These are phyloP conservation scores for Phaffia rhodozyma DNA, from an alignment of 1,284 basidiomycete genomes.

Conservation along the genomic window DNA sequence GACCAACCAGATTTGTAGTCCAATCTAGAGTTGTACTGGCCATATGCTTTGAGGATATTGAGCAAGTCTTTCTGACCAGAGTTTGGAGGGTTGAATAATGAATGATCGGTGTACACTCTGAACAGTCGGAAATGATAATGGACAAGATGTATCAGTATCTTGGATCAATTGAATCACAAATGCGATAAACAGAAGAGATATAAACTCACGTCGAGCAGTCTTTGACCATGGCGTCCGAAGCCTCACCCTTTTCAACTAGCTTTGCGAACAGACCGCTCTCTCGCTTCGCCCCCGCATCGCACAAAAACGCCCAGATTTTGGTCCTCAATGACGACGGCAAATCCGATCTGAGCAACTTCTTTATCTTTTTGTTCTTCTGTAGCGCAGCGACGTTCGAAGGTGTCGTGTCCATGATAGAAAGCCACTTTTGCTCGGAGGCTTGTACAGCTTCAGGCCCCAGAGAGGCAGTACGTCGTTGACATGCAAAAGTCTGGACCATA, in stretches of 20 bases:
- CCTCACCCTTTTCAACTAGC: conserved; percentile 46
- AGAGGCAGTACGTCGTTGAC: conserved; percentile 11
- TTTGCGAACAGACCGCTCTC: conserved; percentile 53
- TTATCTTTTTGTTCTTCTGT: conserved; percentile 70
- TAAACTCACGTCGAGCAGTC: conserved; percentile 41
- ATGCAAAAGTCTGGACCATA: conserved; percentile 29
- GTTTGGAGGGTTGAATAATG: conserved; percentile 25
- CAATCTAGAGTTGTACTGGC: conserved; percentile 47
- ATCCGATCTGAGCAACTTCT: conserved; percentile 60
- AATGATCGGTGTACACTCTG: conserved; percentile 31
- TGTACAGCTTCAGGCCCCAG: conserved; percentile 21
- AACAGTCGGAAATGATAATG: neutral
- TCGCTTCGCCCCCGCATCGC: conserved; percentile 54
- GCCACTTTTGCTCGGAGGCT: conserved; percentile 31
- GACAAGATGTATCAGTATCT: neutral
- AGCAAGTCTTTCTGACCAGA: conserved; percentile 31
- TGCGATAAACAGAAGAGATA: neutral
- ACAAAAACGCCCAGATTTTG: conserved; percentile 69
- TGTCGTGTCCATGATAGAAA: conserved; percentile 19
- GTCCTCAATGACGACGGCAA: conserved; percentile 76
- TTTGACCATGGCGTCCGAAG: conserved; percentile 47
- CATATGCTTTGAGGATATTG: conserved; percentile 30
- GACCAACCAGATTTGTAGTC: conserved; percentile 49
- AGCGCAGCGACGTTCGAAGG: conserved; percentile 51
- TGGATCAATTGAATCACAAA: neutral